A percentile compares a stretch with the other conserved stretches of the same genome.
These are phyloP conservation scores for Podospora bellae-mahoneyi DNA, from an alignment of 495 filamentous ascomycete genomes.

Conservation along the genomic window DNA sequence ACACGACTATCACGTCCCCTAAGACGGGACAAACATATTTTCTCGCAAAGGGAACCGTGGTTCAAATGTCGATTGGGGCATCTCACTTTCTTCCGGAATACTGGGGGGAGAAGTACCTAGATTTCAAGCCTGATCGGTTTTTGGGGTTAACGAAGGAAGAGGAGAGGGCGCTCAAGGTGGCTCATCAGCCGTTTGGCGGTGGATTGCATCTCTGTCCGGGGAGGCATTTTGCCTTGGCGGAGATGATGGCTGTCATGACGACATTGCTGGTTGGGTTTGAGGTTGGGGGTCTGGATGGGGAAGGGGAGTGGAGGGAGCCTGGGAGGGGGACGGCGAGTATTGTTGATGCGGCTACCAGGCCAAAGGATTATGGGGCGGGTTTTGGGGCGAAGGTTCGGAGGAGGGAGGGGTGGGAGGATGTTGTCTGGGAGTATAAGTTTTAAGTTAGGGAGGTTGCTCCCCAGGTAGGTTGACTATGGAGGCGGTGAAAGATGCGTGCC, in stretches of 20 bases:
- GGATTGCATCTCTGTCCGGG: slow-evolving; percentile 21
- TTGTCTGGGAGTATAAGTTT: slow-evolving; percentile 16
- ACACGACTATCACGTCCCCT: slow-evolving; percentile 11
- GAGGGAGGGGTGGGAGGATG: slow-evolving; percentile 14
- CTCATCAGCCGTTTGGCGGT: slow-evolving; percentile 21
- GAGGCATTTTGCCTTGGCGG: slow-evolving; percentile 19
- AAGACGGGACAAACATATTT: slow-evolving; percentile 14
- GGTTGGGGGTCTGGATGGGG: slow-evolving; percentile 9
- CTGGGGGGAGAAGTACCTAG: slow-evolving; percentile 16
- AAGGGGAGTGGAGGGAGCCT: slow-evolving; percentile 11
- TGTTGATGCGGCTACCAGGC: slow-evolving; percentile 24
- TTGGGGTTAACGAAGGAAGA: slow-evolving; percentile 11
- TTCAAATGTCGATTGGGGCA: slow-evolving; percentile 15
- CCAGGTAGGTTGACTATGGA: too few species aligned
- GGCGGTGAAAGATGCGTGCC: too few species aligned
- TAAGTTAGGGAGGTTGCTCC: not conserved
- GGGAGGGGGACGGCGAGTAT: slow-evolving; percentile 8
- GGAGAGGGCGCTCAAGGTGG: slow-evolving; percentile 7
- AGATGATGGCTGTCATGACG: slow-evolving; percentile 23
- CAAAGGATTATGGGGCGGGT: slow-evolving; percentile 11
- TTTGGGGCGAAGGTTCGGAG: slow-evolving; percentile 13
- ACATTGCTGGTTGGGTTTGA: slow-evolving; percentile 20
- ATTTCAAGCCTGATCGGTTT: slow-evolving; percentile 20
- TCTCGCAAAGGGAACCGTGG: slow-evolving; percentile 13
- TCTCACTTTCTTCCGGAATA: slow-evolving; percentile 9